Evolutionary conservation across 129 eudicot species (phyloP).

Genomic region (Artemisia argyi): DNA sequence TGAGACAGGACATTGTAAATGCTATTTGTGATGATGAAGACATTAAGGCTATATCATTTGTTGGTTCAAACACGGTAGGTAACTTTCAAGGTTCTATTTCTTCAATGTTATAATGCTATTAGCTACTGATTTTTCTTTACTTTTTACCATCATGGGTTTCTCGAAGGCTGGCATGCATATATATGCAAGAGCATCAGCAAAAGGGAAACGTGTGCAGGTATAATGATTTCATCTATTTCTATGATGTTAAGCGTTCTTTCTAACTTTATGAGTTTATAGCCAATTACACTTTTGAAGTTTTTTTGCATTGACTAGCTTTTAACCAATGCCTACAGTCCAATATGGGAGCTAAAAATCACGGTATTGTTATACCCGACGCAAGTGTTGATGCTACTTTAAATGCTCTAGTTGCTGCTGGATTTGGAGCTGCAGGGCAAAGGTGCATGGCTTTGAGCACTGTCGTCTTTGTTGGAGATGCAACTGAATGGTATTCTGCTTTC

Average conservation of each 20-base stretch:
- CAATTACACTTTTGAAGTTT: not conserved
- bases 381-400: slow-evolving; percentile 74
- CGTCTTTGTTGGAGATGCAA: slow-evolving; percentile 87
- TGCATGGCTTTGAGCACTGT: slow-evolving; percentile 99
- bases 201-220: slow-evolving; percentile 99
- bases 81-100: slow-evolving; percentile 14
- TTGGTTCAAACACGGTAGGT: slow-evolving; percentile 92
- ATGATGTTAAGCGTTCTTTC: slow-evolving; percentile 2
- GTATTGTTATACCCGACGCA: slow-evolving; percentile 94
- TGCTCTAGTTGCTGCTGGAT: slow-evolving; percentile 95
- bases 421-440: slow-evolving; percentile 99
- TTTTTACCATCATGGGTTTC: slow-evolving; percentile 13
- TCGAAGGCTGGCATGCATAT: slow-evolving; percentile 97
- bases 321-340: slow-evolving; percentile 55
- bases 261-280: slow-evolving; percentile 11
- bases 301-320: no score
- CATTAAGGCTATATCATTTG: slow-evolving; percentile 95
- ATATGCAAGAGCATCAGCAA: slow-evolving; percentile 88
- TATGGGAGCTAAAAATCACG: slow-evolving; percentile 99
- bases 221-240: not conserved
- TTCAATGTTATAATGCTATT: not conserved
- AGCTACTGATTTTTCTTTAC: slow-evolving; percentile 10
- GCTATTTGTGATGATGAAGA: slow-evolving; percentile 98
- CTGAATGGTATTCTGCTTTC: slow-evolving; percentile 56
- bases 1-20: slow-evolving; percentile 83